Conservation (phyloP, 176 grass and related monocot species). For the Urochloa ruziziensis region DNA sequence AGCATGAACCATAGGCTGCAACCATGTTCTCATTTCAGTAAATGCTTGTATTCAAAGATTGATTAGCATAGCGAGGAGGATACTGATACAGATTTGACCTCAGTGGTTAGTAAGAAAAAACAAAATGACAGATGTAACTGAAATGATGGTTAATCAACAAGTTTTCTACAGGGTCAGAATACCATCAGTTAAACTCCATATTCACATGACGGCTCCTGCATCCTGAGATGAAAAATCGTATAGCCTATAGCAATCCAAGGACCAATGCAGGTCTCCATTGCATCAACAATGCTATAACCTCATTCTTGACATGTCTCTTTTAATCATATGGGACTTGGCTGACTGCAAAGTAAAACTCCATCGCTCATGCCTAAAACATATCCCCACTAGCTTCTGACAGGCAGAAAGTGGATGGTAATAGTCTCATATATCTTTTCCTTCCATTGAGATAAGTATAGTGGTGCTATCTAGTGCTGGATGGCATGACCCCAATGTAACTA, state of each 20-base stretch:
- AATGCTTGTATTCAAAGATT: no score
- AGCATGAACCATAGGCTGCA: neutral
- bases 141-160: slow-evolving; percentile 14
- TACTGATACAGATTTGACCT: no score
- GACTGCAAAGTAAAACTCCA: slow-evolving; percentile 21
- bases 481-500: slow-evolving; percentile 51
- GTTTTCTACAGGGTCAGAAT: slow-evolving; percentile 21
- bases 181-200: slow-evolving; percentile 19
- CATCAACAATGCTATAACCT: slow-evolving; percentile 10
- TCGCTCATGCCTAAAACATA: slow-evolving; percentile 13
- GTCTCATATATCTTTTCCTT: slow-evolving; percentile 18
- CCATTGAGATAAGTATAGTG: neutral
- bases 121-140: neutral
- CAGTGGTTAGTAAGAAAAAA: slow-evolving; percentile 12
- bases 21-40: neutral
- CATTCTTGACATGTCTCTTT: neutral
- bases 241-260: neutral
- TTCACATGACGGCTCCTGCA: slow-evolving; percentile 1
- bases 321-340: slow-evolving; percentile 17
- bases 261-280: neutral
- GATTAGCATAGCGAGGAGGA: no score
- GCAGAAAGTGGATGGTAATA: neutral
- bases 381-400: slow-evolving; percentile 9
- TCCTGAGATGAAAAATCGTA: slow-evolving; percentile 7
- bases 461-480: slow-evolving; percentile 19